These are phyloP conservation scores for Vickermania spadyakhi DNA, from an alignment of 208 protist species.

Conservation along the genomic window DNA sequence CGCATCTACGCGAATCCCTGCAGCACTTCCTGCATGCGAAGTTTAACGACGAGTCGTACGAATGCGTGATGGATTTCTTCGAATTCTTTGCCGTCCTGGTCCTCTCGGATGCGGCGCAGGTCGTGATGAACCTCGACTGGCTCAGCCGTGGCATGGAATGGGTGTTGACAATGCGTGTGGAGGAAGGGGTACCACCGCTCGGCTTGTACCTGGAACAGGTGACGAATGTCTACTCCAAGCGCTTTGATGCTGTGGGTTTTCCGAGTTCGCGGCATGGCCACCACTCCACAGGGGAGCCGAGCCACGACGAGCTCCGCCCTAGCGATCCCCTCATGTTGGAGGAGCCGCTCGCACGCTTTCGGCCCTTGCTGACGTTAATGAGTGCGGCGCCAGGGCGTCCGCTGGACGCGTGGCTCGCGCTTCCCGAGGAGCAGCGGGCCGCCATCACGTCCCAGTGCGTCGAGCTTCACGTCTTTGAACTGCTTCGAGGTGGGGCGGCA, in stretches of 20 bases:
- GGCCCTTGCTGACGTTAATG: background rate
- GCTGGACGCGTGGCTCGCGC: constrained; percentile 8
- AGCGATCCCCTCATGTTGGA: constrained; percentile 20
- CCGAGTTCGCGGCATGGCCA: background rate
- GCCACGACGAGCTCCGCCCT: too few species aligned
- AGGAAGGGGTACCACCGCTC: constrained; percentile 9
- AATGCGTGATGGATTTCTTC: constrained; percentile 22
- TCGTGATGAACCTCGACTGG: constrained; percentile 54
- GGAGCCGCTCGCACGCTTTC: background rate
- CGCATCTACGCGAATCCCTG: constrained; percentile 19
- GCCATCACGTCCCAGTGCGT: constrained; percentile 14
- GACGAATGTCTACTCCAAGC: constrained; percentile 9
- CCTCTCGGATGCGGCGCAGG: constrained; percentile 36
- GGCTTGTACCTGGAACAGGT: constrained; percentile 57
- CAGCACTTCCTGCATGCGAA: constrained; percentile 38
- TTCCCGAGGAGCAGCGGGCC: constrained; percentile 2
- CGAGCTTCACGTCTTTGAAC: constrained; percentile 49
- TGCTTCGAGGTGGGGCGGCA: constrained; percentile 22
- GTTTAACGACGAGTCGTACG: constrained; percentile 50
- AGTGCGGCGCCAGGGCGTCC: background rate
- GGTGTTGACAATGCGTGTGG: constrained; percentile 17
- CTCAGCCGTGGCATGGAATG: constrained; percentile 52
- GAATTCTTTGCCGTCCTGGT: constrained; percentile 63
- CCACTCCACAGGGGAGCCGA: constrained; percentile 7
- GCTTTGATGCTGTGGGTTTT: background rate